Conservation (phyloP, 805 yeast species). For the Metschnikowia bowlesiae region DNA sequence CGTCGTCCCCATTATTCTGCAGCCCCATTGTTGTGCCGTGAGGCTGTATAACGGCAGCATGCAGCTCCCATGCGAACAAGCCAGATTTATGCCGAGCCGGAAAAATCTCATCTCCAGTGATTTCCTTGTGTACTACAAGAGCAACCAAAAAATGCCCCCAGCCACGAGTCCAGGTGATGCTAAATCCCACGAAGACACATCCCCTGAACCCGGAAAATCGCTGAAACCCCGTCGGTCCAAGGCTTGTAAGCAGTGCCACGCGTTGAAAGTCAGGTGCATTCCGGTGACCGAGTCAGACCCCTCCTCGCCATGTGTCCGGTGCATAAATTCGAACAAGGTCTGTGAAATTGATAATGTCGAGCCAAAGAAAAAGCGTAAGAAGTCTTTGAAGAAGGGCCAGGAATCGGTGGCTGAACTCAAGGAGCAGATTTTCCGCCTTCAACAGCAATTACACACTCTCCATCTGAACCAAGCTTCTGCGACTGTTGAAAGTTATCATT, state of each 20-base stretch:
- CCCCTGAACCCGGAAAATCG: constrained; percentile 4
- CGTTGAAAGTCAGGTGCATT: constrained; percentile 78
- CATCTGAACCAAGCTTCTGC: constrained; percentile 7
- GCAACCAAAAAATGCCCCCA: neutral
- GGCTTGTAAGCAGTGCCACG: constrained; percentile 73
- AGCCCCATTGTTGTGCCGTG: constrained; percentile 3
- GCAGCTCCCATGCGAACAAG: constrained; percentile 3
- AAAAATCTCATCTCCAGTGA: constrained; percentile 2
- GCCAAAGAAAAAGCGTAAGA: constrained; percentile 46
- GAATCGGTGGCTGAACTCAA: constrained; percentile 20
- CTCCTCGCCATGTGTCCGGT: constrained; percentile 67
- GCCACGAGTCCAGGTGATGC: neutral
- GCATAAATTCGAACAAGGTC: constrained; percentile 54
- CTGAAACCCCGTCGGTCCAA: constrained; percentile 39
- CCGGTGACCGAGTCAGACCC: constrained; percentile 60
- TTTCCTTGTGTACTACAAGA: neutral
- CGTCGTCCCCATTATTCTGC: neutral
- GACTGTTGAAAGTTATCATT: neutral
- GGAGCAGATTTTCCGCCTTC: constrained; percentile 18
- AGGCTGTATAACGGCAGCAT: neutral
- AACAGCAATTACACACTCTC: constrained; percentile 13
- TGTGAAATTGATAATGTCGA: constrained; percentile 69
- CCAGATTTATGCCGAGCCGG: constrained; percentile 3
- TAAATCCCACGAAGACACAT: neutral
- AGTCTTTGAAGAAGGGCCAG: constrained; percentile 17